phyloP scores from a whole-genome alignment of 306 rosid genomes.

The Vachellia pachyceras region DNA sequence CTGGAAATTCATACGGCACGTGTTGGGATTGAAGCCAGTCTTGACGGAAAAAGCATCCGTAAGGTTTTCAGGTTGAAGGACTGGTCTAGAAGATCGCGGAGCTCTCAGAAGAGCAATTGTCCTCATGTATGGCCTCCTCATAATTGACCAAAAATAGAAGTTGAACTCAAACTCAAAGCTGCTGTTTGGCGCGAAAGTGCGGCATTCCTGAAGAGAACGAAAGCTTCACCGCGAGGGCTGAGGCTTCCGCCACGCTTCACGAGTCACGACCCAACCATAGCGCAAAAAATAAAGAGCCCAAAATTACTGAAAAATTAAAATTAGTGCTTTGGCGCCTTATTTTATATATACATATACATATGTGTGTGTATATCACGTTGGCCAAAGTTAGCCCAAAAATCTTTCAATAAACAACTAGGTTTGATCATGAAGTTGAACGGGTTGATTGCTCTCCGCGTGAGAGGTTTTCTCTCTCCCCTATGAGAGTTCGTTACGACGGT shows the following conservation, averaged over 20 bases:
- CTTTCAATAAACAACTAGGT: too few species aligned
- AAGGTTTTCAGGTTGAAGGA: conserved; percentile 37
- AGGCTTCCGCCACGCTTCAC: background rate
- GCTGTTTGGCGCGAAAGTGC: conserved; percentile 31
- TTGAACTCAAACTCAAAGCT: background rate
- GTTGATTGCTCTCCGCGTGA: too few species aligned
- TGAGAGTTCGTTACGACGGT: too few species aligned
- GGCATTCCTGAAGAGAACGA: background rate
- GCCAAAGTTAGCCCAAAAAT: too few species aligned
- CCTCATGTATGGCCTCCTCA: conserved; percentile 51
- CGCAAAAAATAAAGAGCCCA: background rate
- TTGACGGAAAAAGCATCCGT: conserved; percentile 72
- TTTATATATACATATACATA: too few species aligned
- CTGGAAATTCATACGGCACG: conserved; percentile 68
- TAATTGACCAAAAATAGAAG: conserved; percentile 25
- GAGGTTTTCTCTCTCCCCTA: too few species aligned
- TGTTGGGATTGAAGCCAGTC: conserved; percentile 74
- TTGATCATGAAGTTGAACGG: too few species aligned
- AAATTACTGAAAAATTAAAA: too few species aligned
- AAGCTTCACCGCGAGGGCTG: background rate
- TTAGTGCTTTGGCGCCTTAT: too few species aligned
- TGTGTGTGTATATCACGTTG: too few species aligned
- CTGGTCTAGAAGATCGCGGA: conserved; percentile 38
- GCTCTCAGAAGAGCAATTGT: conserved; percentile 43
- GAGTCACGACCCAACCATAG: background rate